Evolutionary conservation across 2,329 filamentous ascomycete species (phyloP).

Genomic region (Leptographium wingfieldii): DNA sequence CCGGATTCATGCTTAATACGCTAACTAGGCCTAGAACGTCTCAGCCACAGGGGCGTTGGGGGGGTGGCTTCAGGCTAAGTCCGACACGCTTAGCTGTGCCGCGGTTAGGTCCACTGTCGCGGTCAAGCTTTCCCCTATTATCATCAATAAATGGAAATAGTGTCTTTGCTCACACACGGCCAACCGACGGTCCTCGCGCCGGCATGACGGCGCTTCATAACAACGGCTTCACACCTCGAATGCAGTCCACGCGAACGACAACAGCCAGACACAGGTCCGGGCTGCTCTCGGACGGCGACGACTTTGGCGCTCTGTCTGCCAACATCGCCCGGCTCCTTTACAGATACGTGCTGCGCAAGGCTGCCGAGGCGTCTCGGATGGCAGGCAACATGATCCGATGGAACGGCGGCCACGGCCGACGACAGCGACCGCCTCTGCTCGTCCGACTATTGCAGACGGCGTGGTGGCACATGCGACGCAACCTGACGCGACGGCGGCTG

Average conservation of each 20-base stretch:
- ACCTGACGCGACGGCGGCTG: constrained; percentile 37
- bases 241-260: constrained; percentile 15
- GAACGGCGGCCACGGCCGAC: not conserved
- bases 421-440: constrained; percentile 25
- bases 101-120: not conserved
- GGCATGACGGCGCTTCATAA: constrained; percentile 28
- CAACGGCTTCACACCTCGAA: constrained; percentile 14
- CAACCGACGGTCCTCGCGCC: not conserved
- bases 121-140: not conserved
- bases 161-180: not conserved
- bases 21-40: not conserved
- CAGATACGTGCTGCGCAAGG: not conserved
- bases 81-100: not conserved
- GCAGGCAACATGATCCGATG: not conserved
- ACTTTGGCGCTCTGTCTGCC: not conserved
- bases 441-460: constrained; percentile 7
- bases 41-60: not conserved
- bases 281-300: constrained; percentile 10
- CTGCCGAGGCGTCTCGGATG: not conserved
- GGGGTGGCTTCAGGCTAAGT: not conserved
- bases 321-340: not conserved
- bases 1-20: not conserved
- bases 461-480: constrained; percentile 24
- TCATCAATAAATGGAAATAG: not conserved
- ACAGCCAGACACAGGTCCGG: constrained; percentile 3